Base-by-base conservation (phyloP, 1,284 basidiomycete species). In the Blastosporella zonata region DNA sequence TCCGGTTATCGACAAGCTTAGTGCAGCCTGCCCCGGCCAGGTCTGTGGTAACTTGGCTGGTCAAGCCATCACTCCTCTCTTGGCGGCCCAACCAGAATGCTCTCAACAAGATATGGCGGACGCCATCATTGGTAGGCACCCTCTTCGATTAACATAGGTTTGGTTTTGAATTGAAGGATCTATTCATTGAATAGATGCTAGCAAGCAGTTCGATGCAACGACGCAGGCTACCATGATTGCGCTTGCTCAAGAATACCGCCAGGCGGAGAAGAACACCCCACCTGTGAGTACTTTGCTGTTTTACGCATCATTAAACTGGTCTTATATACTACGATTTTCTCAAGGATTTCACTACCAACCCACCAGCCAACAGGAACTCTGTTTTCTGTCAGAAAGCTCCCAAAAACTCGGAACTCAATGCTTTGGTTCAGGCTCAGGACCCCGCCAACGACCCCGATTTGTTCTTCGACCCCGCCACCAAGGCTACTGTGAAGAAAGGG, bases 211-310 rank as follows among this genome's bases (percentile, higher is more conserved):
- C 50, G 75, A 81, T 59, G 69, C 62, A 23, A 63, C 72, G 12
- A 80, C 77, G 1, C 72, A 75, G 56, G 62, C 64, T 3, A 74
- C 69, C 50, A 79, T 82, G 78, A 71, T 84, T 55, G 65, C 68
- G 4, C 66, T 81, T 46, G 81, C 80, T 10, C 60, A 72, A 10
- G 72, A 77, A 56, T 81, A 81, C 61, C 75, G 80, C 42, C 76
- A 81, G 57, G 71, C 64, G 0, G 80, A 82, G 69, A 82, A 82
- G 71, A 83, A 82, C 63, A 81, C 79, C 1, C 78, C 79, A 60
- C 79, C 78, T 22, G 77, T 78, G 55, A 41, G 70, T 62, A n/a
- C n/a, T 37, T 31, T 40, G 17, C 12, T 22, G 23, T 42, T 48
- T 25, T 35, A 2, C 8, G 8, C 21, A 2, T 39, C 31, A 28